phyloP scores from a whole-genome alignment of 2,329 filamentous ascomycete genomes.

The Fusarium vanettenii region DNA sequence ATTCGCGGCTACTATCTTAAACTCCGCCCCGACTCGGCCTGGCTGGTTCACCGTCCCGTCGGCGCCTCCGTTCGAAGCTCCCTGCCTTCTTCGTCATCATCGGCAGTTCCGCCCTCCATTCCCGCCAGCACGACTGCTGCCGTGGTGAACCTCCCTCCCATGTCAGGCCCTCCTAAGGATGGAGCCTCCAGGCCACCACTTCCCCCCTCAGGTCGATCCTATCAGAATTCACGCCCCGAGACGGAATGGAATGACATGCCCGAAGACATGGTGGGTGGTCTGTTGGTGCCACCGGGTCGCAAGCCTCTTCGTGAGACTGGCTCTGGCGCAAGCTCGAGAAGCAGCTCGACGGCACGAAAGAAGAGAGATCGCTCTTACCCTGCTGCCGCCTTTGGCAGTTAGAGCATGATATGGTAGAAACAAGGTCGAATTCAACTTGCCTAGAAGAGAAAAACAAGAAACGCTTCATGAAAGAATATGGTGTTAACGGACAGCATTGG shows the following conservation, averaged over 20 bases:
- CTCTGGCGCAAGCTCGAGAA: conserved; percentile 64
- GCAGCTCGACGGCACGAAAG: conserved; percentile 65
- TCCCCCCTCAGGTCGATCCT: conserved; percentile 58
- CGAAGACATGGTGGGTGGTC: conserved; percentile 63
- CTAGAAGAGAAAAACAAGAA: background rate
- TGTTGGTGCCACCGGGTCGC: conserved; percentile 45
- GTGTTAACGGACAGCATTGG: background rate
- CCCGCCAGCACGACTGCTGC: conserved; percentile 47
- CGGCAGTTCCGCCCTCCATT: conserved; percentile 20
- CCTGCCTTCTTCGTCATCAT: conserved; percentile 33
- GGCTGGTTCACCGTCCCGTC: conserved; percentile 65
- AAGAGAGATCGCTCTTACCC: conserved; percentile 72
- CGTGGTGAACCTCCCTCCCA: conserved; percentile 47
- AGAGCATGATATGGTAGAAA: conserved; percentile 3
- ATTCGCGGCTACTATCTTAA: conserved; percentile 71
- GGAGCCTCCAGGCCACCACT: conserved; percentile 38
- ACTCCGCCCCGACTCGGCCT: conserved; percentile 70
- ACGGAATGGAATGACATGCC: conserved; percentile 76
- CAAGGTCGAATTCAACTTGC: background rate
- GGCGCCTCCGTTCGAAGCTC: conserved; percentile 40
- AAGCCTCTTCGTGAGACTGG: conserved; percentile 45
- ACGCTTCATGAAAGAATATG: conserved; percentile 21
- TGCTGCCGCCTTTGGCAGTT: conserved; percentile 68
- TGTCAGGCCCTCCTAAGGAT: conserved; percentile 38
- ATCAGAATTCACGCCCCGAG: conserved; percentile 68